Conservation (phyloP, 2,329 filamentous ascomycete genomes). For the Penicillium expansum region DNA sequence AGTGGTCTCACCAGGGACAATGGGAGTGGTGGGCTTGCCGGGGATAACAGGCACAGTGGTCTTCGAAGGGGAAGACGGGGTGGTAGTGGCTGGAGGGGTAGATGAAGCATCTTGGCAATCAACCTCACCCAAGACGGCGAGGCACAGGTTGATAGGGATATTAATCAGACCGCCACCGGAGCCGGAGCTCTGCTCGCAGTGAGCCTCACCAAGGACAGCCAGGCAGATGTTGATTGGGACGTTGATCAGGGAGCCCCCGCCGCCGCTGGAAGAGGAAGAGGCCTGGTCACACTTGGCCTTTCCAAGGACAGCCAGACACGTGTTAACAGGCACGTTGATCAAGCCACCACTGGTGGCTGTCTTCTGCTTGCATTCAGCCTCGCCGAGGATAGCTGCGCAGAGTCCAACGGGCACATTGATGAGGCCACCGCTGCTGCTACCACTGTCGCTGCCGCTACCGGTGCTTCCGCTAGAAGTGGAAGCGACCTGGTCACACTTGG, state of each 20-base stretch:
- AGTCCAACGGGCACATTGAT: constrained; percentile 29
- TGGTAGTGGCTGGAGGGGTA: neutral
- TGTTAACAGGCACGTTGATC: constrained; percentile 26
- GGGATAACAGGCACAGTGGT: too few relatives aligned
- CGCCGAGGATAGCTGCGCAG: constrained; percentile 29
- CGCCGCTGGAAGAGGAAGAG: neutral
- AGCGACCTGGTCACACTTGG: constrained; percentile 25
- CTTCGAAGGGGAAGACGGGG: neutral
- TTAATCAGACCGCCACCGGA: constrained; percentile 22
- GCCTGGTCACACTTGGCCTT: constrained; percentile 26
- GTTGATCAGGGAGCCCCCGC: constrained; percentile 17
- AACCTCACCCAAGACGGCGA: constrained; percentile 23
- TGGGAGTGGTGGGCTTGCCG: too few relatives aligned
- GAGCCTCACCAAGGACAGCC: constrained; percentile 24
- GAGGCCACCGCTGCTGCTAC: neutral
- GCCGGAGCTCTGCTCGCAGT: constrained; percentile 21
- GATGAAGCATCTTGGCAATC: constrained; percentile 23
- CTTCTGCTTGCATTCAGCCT: constrained; percentile 26
- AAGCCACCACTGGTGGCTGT: constrained; percentile 15
- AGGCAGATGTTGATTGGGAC: constrained; percentile 26
- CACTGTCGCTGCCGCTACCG: constrained; percentile 27
- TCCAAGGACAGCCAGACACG: constrained; percentile 25
- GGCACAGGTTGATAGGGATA: constrained; percentile 25
- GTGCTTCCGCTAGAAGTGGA: constrained; percentile 11
- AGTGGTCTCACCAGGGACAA: too few relatives aligned